Conservation (phyloP, 768 basidiomycete genomes). For the Tulasnella sp. region DNA sequence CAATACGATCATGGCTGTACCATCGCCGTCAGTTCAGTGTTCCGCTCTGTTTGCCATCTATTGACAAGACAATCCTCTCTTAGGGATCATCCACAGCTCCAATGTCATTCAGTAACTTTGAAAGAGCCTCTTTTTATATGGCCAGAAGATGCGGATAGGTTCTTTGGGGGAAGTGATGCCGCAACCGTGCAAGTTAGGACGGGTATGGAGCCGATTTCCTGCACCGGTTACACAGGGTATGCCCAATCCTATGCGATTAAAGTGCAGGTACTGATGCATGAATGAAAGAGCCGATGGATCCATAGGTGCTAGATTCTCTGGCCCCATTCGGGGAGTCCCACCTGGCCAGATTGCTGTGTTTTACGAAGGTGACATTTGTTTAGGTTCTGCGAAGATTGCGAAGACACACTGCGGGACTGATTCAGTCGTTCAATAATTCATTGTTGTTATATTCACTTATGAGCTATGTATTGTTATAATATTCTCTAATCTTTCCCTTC, state of each 20-base stretch:
- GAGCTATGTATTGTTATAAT: too few relatives aligned
- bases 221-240: too few relatives aligned
- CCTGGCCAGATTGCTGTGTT: constrained; percentile 71
- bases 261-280: neutral
- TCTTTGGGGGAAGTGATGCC: too few relatives aligned
- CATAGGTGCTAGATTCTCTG: constrained; percentile 40
- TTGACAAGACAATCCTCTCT: constrained; percentile 20
- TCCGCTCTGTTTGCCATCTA: neutral
- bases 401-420: constrained; percentile 14
- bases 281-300: constrained; percentile 4
- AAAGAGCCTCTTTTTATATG: too few relatives aligned
- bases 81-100: too few relatives aligned
- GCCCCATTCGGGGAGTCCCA: constrained; percentile 53
- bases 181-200: too few relatives aligned
- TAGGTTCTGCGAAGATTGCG: constrained; percentile 67
- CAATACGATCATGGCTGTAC: constrained; percentile 67
- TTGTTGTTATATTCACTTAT: too few relatives aligned
- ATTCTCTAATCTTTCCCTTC: too few relatives aligned
- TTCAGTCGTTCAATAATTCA: too few relatives aligned
- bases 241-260: neutral
- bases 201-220: too few relatives aligned
- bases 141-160: too few relatives aligned
- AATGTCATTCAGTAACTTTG: too few relatives aligned
- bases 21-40: constrained; percentile 55
- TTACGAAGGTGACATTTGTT: constrained; percentile 63